phyloP scores from a whole-genome alignment of 108 stramenopile species.

The Licmophora abbreviata region DNA sequence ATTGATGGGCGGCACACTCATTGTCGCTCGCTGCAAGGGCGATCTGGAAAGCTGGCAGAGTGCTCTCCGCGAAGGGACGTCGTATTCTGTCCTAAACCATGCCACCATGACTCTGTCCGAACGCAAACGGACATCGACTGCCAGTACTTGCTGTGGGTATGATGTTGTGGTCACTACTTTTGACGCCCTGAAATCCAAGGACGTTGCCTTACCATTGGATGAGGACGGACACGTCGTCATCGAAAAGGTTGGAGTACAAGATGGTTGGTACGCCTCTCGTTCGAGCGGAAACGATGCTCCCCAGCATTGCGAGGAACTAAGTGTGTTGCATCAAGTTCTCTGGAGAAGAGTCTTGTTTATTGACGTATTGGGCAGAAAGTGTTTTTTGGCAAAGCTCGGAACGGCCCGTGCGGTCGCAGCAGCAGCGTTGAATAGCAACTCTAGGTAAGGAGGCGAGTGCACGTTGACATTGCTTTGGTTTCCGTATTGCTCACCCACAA shows the following conservation, averaged over 20 bases:
- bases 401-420: conserved; percentile 24
- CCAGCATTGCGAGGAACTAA: conserved; percentile 36
- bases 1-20: conserved; percentile 34
- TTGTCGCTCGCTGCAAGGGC: conserved; percentile 43
- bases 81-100: conserved; percentile 54
- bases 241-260: conserved; percentile 12
- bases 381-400: conserved; percentile 31
- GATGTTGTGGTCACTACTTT: conserved; percentile 63
- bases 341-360: conserved; percentile 47
- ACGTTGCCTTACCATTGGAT: conserved; percentile 43
- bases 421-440: conserved; percentile 13
- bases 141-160: conserved; percentile 37
- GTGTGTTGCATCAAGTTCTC: conserved; percentile 42
- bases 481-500: too few relatives aligned
- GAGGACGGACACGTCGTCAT: conserved; percentile 30
- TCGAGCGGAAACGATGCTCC: conserved; percentile 11
- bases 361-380: conserved; percentile 45
- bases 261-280: conserved; percentile 40
- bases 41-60: conserved; percentile 43
- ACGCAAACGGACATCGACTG: conserved; percentile 33
- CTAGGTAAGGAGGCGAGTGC: too few relatives aligned
- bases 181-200: conserved; percentile 53
- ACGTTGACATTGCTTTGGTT: too few relatives aligned
- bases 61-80: conserved; percentile 49
- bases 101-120: conserved; percentile 31